Evolutionary conservation across 2,329 filamentous ascomycete genomes (phyloP).

Genomic region (Colletotrichum theobromicola): DNA sequence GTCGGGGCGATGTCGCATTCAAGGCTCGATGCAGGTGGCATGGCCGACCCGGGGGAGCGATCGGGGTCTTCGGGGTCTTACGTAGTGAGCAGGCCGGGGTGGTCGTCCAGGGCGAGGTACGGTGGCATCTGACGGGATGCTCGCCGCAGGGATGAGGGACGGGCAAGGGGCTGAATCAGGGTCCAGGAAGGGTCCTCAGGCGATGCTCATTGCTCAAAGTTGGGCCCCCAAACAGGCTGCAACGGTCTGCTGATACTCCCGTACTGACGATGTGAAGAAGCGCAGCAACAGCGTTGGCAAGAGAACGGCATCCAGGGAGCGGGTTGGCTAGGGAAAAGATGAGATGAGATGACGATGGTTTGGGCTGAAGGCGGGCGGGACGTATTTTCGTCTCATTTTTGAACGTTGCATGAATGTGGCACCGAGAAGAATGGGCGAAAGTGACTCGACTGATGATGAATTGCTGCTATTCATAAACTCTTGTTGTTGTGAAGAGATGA

Average conservation of each 20-base stretch:
- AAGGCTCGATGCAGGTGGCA: conserved; percentile 9
- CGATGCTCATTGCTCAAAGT: background rate
- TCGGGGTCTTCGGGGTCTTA: conserved; percentile 14
- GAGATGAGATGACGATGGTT: conserved; percentile 12
- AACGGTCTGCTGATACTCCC: background rate
- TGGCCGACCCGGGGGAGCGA: conserved; percentile 2
- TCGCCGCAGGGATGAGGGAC: conserved; percentile 12
- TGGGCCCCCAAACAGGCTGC: background rate
- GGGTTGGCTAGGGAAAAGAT: background rate
- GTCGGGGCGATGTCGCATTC: conserved; percentile 6
- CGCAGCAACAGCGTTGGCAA: background rate
- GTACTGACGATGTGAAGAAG: background rate
- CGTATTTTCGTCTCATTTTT: conserved; percentile 3
- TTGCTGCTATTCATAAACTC: background rate
- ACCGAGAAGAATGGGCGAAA: background rate
- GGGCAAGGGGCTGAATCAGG: conserved; percentile 19
- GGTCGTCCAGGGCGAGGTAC: background rate
- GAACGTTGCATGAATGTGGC: background rate
- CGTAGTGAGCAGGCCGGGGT: background rate
- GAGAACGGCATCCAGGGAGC: background rate
- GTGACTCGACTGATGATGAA: background rate
- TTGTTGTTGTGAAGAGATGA: background rate
- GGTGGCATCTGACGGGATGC: background rate
- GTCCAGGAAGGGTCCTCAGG: conserved; percentile 3
- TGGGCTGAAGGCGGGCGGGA: background rate